Evolutionary conservation across 495 filamentous ascomycete species (phyloP).

Genomic region (Tetracladium marchalianum): DNA sequence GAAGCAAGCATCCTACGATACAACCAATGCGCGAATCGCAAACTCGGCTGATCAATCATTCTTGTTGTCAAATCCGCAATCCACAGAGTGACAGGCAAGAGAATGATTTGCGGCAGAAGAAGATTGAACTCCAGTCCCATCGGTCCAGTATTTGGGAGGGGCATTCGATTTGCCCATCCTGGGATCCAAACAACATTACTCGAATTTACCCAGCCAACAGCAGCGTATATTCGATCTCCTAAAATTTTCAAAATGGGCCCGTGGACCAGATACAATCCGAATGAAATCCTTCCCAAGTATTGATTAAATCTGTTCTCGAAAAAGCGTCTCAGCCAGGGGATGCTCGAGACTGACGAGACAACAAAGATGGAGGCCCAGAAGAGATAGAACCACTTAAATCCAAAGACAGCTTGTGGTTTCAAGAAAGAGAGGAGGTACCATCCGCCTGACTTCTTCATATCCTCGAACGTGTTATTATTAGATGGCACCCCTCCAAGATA

Average conservation of each 20-base stretch:
- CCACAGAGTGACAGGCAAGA: constrained; percentile 47
- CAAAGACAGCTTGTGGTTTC: constrained; percentile 39
- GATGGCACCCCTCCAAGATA: constrained; percentile 39
- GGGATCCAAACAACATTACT: constrained; percentile 33
- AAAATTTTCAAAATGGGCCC: constrained; percentile 42
- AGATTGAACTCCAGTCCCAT: constrained; percentile 45
- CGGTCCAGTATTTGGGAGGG: constrained; percentile 26
- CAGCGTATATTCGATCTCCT: constrained; percentile 40
- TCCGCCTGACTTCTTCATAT: constrained; percentile 27
- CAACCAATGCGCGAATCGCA: constrained; percentile 42
- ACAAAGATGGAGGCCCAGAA: constrained; percentile 40
- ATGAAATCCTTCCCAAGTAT: constrained; percentile 51
- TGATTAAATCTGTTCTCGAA: constrained; percentile 48
- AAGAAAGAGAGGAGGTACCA: constrained; percentile 38
- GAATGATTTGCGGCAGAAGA: constrained; percentile 39
- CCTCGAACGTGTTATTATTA: constrained; percentile 21
- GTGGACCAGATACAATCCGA: constrained; percentile 46
- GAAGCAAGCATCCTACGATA: constrained; percentile 29
- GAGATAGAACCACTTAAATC: constrained; percentile 47
- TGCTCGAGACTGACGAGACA: constrained; percentile 44
- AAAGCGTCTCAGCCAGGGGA: constrained; percentile 37
- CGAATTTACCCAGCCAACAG: constrained; percentile 32
- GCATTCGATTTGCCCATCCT: constrained; percentile 17
- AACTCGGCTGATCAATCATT: constrained; percentile 45
- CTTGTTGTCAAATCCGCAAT: constrained; percentile 45